phyloP scores from a whole-genome alignment of 2,329 filamentous ascomycete genomes.

The Incumbomyces delicatus region DNA sequence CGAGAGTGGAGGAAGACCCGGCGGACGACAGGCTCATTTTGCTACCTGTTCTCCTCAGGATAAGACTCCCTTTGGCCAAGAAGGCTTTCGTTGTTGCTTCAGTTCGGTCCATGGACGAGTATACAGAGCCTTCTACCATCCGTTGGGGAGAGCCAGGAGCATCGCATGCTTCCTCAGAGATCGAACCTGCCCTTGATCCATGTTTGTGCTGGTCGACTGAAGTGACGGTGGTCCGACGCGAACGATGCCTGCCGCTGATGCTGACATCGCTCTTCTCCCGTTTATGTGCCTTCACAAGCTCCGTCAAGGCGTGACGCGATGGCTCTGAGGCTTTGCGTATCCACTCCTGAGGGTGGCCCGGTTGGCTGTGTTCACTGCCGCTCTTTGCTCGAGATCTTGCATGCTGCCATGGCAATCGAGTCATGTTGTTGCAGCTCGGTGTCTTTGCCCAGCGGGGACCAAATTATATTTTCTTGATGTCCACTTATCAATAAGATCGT shows the following conservation, averaged over 20 bases:
- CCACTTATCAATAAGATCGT: too few relatives aligned
- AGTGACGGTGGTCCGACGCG: slow-evolving; percentile 14
- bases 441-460: too few relatives aligned
- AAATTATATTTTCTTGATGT: too few relatives aligned
- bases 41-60: slow-evolving; percentile 38
- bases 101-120: slow-evolving; percentile 7
- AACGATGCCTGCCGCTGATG: slow-evolving; percentile 8
- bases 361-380: slow-evolving; percentile 14
- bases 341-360: slow-evolving; percentile 14
- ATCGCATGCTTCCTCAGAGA: not conserved
- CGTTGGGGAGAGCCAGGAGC: not conserved
- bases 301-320: slow-evolving; percentile 14
- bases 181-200: not conserved
- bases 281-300: slow-evolving; percentile 15
- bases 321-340: slow-evolving; percentile 14
- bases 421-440: not conserved
- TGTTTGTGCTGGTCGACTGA: slow-evolving; percentile 7
- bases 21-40: slow-evolving; percentile 34
- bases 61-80: slow-evolving; percentile 36
- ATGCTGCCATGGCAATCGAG: slow-evolving; percentile 6
- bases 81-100: slow-evolving; percentile 29
- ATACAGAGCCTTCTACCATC: slow-evolving; percentile 1
- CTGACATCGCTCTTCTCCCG: slow-evolving; percentile 5
- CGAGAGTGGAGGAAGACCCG: slow-evolving; percentile 4
- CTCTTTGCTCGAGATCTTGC: not conserved